A percentile compares a stretch with the other conserved stretches of the same genome.
These are phyloP conservation scores for Rubus parviflorus DNA, from an alignment of 306 rosid species.

Conservation along the genomic window DNA sequence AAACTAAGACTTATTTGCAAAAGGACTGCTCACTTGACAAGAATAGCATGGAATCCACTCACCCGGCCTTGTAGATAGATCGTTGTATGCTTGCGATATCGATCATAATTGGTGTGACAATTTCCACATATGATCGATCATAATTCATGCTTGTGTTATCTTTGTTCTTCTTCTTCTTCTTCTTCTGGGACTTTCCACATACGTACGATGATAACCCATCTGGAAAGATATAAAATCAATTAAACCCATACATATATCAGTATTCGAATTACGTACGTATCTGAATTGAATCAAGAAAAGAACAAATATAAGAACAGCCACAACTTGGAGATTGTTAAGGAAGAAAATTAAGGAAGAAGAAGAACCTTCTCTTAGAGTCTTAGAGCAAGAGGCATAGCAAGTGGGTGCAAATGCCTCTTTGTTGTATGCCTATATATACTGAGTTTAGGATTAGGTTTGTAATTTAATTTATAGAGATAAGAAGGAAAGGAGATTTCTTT, in stretches of 20 bases:
- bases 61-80: slow-evolving; percentile 15
- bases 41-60: slow-evolving; percentile 36
- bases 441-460: neutral
- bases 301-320: neutral
- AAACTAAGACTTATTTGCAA: slow-evolving; percentile 30
- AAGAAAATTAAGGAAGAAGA: neutral
- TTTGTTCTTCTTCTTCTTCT: neutral
- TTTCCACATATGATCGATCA: neutral
- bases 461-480: slow-evolving; percentile 24
- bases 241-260: neutral
- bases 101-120: neutral
- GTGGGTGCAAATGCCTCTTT: neutral
- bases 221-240: neutral
- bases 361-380: neutral
- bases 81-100: neutral
- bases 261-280: neutral
- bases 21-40: slow-evolving; percentile 37
- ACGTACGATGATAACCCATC: neutral
- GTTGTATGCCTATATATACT: neutral
- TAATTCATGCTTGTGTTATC: neutral
- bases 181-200: neutral
- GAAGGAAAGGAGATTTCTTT: neutral
- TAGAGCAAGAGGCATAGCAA: neutral
- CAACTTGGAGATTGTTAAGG: neutral
- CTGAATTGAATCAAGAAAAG: neutral